These are phyloP conservation scores for Backusella australiensis DNA, from an alignment of 192 early-diverging fungal genomes.

Conservation along the genomic window DNA sequence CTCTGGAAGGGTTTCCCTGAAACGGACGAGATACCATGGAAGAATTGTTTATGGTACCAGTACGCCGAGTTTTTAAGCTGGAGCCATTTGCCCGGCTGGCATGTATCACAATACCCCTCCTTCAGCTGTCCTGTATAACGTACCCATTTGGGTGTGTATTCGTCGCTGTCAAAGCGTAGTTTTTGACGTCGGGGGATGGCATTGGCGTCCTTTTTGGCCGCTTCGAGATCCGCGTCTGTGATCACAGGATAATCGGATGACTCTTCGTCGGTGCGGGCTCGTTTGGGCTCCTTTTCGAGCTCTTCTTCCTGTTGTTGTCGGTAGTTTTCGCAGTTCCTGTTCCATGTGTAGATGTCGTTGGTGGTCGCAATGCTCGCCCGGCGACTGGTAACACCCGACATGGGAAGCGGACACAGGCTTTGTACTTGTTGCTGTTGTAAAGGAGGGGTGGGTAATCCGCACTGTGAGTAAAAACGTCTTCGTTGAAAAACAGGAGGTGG, in stretches of 20 bases:
- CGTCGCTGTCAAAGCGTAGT: constrained; percentile 64
- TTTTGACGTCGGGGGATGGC: constrained; percentile 65
- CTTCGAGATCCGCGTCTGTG: constrained; percentile 40
- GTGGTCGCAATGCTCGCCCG: not conserved
- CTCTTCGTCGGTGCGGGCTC: not conserved
- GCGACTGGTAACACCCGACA: not conserved
- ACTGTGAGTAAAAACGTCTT: not conserved
- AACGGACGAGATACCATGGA: constrained; percentile 82
- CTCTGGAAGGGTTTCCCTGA: constrained; percentile 72
- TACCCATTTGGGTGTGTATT: constrained; percentile 85
- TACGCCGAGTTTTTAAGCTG: constrained; percentile 87
- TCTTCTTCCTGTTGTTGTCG: not conserved
- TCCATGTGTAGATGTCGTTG: constrained; percentile 7
- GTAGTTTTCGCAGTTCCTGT: not conserved
- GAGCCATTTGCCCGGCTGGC: constrained; percentile 79
- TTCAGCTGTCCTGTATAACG: constrained; percentile 69
- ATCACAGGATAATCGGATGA: constrained; percentile 22
- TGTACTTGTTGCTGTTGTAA: not conserved
- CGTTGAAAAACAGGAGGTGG: not conserved
- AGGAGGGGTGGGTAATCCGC: not conserved
- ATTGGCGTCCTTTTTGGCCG: constrained; percentile 43
- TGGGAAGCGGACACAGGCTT: not conserved
- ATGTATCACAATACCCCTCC: constrained; percentile 83
- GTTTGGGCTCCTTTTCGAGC: not conserved
- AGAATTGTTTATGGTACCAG: constrained; percentile 91